Conservation (phyloP, 1,284 basidiomycete genomes). For the Thecaphora frezii region DNA sequence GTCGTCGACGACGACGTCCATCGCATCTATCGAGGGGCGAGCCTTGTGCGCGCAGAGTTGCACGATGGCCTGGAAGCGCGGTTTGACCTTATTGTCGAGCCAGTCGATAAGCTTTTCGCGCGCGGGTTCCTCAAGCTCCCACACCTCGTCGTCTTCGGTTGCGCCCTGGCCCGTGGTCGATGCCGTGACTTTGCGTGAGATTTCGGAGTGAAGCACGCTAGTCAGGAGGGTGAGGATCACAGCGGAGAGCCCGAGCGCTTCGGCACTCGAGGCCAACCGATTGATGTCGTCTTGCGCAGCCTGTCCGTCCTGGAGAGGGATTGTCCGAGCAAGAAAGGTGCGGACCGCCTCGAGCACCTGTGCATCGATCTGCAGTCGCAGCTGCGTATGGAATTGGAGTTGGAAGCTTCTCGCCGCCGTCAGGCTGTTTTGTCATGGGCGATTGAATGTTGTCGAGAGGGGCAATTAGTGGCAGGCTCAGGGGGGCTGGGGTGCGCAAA, state of each 20-base stretch:
- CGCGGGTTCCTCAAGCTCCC: conserved; percentile 23
- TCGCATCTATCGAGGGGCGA: not conserved
- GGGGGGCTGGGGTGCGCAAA: no score
- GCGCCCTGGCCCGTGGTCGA: conserved; percentile 16
- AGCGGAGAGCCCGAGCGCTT: conserved; percentile 9
- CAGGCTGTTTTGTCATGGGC: not conserved
- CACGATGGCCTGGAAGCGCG: conserved; percentile 17
- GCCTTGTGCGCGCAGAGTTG: not conserved
- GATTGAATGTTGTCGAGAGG: not conserved
- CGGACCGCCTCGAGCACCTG: not conserved
- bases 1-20: not conserved
- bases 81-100: conserved; percentile 25
- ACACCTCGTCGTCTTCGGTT: conserved; percentile 11
- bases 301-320: not conserved
- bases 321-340: not conserved
- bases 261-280: not conserved
- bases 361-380: not conserved
- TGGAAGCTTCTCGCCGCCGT: not conserved
- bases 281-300: not conserved
- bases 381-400: not conserved
- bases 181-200: conserved; percentile 22
- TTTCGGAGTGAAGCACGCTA: conserved; percentile 19
- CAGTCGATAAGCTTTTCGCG: conserved; percentile 19
- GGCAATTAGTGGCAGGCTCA: no score
- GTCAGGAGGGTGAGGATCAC: conserved; percentile 19